Percentiles rank a stretch among this genome's conserved stretches.
These are phyloP conservation scores for Teunomyces pallodes DNA, from an alignment of 805 yeast genomes.

Conservation along the genomic window DNA sequence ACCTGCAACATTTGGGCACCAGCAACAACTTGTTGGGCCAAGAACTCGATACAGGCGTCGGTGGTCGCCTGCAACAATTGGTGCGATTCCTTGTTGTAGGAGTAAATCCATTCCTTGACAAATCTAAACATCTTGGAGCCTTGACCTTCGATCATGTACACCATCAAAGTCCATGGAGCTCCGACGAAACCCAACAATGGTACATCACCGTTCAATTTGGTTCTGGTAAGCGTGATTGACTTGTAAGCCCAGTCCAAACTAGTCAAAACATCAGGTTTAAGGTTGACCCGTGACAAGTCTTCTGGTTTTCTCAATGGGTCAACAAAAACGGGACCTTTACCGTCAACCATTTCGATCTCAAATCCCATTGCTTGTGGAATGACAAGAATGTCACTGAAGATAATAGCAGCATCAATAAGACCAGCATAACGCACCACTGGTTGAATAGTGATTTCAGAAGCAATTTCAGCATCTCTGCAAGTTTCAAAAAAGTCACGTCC, in stretches of 20 bases:
- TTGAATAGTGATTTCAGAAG: conserved; percentile 91
- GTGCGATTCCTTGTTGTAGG: conserved; percentile 70
- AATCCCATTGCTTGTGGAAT: conserved; percentile 98
- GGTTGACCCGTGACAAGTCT: conserved; percentile 59
- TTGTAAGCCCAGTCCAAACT: conserved; percentile 93
- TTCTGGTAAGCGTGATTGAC: conserved; percentile 89
- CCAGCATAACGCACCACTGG: conserved; percentile 90
- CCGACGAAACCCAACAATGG: conserved; percentile 96
- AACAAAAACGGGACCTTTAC: conserved; percentile 91
- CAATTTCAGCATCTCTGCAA: conserved; percentile 93
- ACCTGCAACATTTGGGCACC: conserved; percentile 98
- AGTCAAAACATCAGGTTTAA: conserved; percentile 67
- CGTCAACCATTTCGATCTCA: conserved; percentile 90
- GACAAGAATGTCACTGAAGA: conserved; percentile 91
- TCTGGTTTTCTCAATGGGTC: conserved; percentile 76
- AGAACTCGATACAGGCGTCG: conserved; percentile 85
- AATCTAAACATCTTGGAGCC: conserved; percentile 88
- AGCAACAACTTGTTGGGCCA: conserved; percentile 92
- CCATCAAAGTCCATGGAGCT: conserved; percentile 96
- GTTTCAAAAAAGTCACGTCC: conserved; percentile 87
- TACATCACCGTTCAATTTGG: conserved; percentile 81
- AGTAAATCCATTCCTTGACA: conserved; percentile 90
- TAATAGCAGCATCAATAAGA: conserved; percentile 92
- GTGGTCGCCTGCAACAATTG: conserved; percentile 72
- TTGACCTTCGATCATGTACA: conserved; percentile 97